Conservation (phyloP, 2,329 filamentous ascomycete genomes). For the Xylariales sp. region DNA sequence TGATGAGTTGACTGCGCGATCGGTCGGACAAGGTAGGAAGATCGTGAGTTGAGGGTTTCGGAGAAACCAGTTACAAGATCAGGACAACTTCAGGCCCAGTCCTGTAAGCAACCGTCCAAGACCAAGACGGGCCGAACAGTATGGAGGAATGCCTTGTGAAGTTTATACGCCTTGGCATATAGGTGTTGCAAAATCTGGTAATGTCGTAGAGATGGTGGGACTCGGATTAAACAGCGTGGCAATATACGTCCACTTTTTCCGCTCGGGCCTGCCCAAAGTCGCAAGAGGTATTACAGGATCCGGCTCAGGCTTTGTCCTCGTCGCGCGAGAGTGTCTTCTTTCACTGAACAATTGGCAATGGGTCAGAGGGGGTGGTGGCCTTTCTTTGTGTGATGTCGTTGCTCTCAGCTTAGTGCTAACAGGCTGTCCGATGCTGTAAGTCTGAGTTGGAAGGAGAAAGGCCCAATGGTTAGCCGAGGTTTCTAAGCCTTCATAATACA, state of each 20-base stretch:
- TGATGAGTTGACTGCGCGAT: slow-evolving; percentile 8
- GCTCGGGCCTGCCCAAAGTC: slow-evolving; percentile 8
- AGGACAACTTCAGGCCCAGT: neutral
- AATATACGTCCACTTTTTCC: no score
- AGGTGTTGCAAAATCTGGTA: no score
- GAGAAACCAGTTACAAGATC: neutral
- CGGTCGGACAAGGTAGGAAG: neutral
- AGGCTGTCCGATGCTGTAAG: neutral
- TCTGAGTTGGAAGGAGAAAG: slow-evolving; percentile 3
- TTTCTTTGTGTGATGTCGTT: slow-evolving; percentile 10
- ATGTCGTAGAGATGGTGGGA: neutral
- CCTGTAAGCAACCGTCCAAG: no score
- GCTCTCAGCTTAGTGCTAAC: slow-evolving; percentile 6
- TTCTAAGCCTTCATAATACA: neutral
- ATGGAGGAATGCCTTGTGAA: neutral
- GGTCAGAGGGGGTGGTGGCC: neutral
- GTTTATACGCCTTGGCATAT: neutral
- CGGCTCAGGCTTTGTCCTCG: slow-evolving; percentile 1
- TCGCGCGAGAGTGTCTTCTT: neutral
- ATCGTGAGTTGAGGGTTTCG: neutral
- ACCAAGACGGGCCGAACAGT: no score
- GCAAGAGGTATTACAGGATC: slow-evolving; percentile 1
- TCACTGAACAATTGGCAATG: neutral
- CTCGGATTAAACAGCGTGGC: no score
- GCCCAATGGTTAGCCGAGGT: slow-evolving; percentile 3